Conservation (phyloP, 192 early-diverging fungal species). For the Allomyces javanicus region DNA sequence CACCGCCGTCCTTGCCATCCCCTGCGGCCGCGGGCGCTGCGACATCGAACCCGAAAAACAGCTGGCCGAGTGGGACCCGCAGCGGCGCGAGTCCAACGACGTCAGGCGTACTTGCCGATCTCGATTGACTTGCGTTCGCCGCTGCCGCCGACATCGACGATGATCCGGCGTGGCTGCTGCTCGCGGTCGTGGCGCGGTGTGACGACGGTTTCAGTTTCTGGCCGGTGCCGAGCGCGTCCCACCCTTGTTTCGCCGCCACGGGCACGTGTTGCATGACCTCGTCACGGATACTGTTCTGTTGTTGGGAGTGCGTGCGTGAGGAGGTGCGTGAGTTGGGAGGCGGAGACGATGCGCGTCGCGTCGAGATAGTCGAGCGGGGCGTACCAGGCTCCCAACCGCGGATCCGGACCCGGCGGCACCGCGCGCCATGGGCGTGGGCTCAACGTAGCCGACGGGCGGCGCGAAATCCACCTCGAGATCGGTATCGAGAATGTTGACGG, state of each 20-base stretch:
- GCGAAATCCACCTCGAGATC: slow-evolving; percentile 97
- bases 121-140: slow-evolving; percentile 8
- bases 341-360: neutral
- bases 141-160: neutral
- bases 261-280: slow-evolving; percentile 5
- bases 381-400: too few species aligned
- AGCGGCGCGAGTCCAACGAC: slow-evolving; percentile 42
- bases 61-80: slow-evolving; percentile 60
- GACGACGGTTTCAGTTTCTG: slow-evolving; percentile 5
- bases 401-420: slow-evolving; percentile 4
- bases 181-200: slow-evolving; percentile 3
- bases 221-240: slow-evolving; percentile 1
- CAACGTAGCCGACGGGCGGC: slow-evolving; percentile 84
- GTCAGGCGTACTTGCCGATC: slow-evolving; percentile 9
- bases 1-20: slow-evolving; percentile 11
- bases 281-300: slow-evolving; percentile 4
- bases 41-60: slow-evolving; percentile 76
- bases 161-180: neutral
- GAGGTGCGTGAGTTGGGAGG: slow-evolving; percentile 8
- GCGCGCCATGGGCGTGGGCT: slow-evolving; percentile 30
- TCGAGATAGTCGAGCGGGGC: slow-evolving; percentile 3
- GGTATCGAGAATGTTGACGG: slow-evolving; percentile 87
- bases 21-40: slow-evolving; percentile 37
- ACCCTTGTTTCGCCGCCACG: neutral
- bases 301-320: neutral